Evolutionary conservation across 805 yeast genomes (phyloP).

Genomic region (Candida methanosorbosa): DNA sequence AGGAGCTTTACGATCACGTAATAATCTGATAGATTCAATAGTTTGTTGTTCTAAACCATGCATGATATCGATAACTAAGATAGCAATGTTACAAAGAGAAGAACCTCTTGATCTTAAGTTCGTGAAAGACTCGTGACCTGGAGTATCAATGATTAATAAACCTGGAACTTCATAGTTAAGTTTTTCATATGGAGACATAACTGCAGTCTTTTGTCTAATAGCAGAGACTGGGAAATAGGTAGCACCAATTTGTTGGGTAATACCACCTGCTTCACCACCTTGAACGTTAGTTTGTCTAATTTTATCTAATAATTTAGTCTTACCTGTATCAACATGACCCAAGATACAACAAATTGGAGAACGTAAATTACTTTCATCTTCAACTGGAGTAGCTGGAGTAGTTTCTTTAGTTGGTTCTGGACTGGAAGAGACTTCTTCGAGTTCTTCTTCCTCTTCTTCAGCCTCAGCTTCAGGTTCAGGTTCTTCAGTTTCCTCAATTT

Average conservation of each 20-base stretch:
- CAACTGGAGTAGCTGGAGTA: conserved; percentile 20
- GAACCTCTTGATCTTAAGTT: conserved; percentile 98
- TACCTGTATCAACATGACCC: conserved; percentile 99
- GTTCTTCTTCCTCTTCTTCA: conserved; percentile 17
- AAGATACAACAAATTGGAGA: conserved; percentile 98
- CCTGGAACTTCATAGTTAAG: conserved; percentile 94
- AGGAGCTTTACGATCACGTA: conserved; percentile 97
- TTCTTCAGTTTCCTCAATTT: conserved; percentile 21
- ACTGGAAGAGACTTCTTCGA: conserved; percentile 25
- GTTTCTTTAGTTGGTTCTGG: conserved; percentile 2
- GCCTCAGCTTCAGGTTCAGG: conserved; percentile 26
- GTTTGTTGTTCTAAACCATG: conserved; percentile 99
- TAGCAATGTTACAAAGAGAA: conserved; percentile 97
- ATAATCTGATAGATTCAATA: conserved; percentile 80
- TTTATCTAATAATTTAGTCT: conserved; percentile 92
- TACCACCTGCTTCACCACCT: conserved; percentile 99
- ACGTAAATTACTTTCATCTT: conserved; percentile 53
- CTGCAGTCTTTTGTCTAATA: conserved; percentile 82
- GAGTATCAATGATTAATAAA: conserved; percentile 92
- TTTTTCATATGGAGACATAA: conserved; percentile 81
- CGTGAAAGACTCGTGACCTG: conserved; percentile 99
- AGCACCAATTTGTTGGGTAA: conserved; percentile 99
- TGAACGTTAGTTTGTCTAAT: conserved; percentile 98
- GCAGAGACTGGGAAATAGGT: conserved; percentile 98
- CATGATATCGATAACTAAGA: conserved; percentile 96